Base-by-base conservation (phyloP, 106 monocot genomes). In the Triglochin maritima region DNA sequence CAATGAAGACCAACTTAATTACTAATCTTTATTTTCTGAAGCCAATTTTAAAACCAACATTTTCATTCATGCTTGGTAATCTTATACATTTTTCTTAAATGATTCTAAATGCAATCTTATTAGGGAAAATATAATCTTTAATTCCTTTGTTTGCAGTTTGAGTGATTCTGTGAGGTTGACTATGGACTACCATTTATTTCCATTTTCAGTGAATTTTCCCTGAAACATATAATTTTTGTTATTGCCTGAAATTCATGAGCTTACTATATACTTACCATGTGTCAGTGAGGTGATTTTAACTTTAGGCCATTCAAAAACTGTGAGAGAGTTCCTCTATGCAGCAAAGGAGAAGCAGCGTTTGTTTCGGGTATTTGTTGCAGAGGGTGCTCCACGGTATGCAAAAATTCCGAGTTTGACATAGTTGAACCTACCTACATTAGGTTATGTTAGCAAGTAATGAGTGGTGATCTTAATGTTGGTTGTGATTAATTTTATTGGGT, bases 221-320 rank as follows among this genome's bases (percentile, higher is more conserved):
- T 1, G 29, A 29, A 29, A 29, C 29, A 29, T 29, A 29, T 29
- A 29, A 29, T 29, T 29, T 29, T 29, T 29, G 29, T 29, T 29
- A 29, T 29, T 29, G 29, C 29, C 29, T 29, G 29, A 29, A 29
- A 29, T 29, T 29, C 29, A 29, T 29, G 29, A 29, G 62, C 52
- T 66, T 3, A 51, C 10, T 6, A 11, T 64, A 1, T 14, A 47
- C 13, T 54, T 63, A 4, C 10, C 68, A 7, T 66, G 60, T 70
- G 6, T 10, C 78, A 96, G 96, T 70, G 96, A 96, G 86, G 87
- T 91, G 16, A 96, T 96, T 72, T 78, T 96, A 76, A 96, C 96
- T 44, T 74, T 96, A 62, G 96, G 96, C 8, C 77, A 88, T 69
- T 96, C 96, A 66, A 90, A 83, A 70, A 96, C 96, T 60, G 96